Evolutionary conservation across 352 stramenopile genomes (phyloP).

Genomic region (Phytophthora europaea): DNA sequence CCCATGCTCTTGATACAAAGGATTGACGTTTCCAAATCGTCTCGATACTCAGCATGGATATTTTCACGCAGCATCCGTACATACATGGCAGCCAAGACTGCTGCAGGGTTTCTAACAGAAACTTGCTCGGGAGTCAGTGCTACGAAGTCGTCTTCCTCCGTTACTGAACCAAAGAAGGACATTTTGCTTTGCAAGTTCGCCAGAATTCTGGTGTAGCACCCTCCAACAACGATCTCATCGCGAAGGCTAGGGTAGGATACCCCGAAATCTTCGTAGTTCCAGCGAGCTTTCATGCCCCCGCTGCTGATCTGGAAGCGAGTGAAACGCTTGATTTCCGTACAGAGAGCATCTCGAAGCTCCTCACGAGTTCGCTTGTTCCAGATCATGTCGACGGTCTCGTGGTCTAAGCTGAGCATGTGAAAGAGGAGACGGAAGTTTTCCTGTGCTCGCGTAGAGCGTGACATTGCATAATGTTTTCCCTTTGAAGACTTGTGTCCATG

Average conservation of each 20-base stretch:
- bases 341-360: slow-evolving; percentile 90
- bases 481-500: slow-evolving; percentile 29
- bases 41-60: slow-evolving; percentile 70
- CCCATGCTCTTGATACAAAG: slow-evolving; percentile 71
- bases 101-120: slow-evolving; percentile 58
- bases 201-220: slow-evolving; percentile 90
- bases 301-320: slow-evolving; percentile 76
- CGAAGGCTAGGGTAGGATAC: slow-evolving; percentile 92
- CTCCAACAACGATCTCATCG: slow-evolving; percentile 90
- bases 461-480: slow-evolving; percentile 23
- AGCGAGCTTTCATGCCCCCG: slow-evolving; percentile 83
- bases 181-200: slow-evolving; percentile 57
- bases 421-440: slow-evolving; percentile 98
- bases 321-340: slow-evolving; percentile 88
- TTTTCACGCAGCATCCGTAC: slow-evolving; percentile 82
- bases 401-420: slow-evolving; percentile 93
- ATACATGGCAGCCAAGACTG: slow-evolving; percentile 71
- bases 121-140: slow-evolving; percentile 63
- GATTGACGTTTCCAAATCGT: slow-evolving; percentile 72
- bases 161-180: slow-evolving; percentile 53
- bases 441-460: slow-evolving; percentile 39
- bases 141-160: slow-evolving; percentile 66
- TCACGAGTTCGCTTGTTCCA: slow-evolving; percentile 93
- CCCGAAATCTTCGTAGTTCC: slow-evolving; percentile 97
- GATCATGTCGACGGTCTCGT: slow-evolving; percentile 93